A percentile compares a stretch with the other conserved stretches of the same genome.
Evolutionary conservation across 108 stramenopile genomes (phyloP).

Genomic region (Ochromonas danica): DNA sequence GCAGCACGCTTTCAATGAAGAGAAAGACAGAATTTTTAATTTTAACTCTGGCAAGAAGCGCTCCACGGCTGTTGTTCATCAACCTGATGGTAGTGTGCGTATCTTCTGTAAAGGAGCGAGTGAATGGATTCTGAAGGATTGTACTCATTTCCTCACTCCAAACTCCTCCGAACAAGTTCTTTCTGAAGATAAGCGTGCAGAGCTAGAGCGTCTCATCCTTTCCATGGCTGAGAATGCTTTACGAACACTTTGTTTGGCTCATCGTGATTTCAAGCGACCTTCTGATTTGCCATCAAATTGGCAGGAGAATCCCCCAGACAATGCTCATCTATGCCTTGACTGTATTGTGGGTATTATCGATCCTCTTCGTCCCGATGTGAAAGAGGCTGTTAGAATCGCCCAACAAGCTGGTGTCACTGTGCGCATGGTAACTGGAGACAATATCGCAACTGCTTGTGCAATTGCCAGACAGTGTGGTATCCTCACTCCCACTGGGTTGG

Average conservation of each 20-base stretch:
- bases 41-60: constrained; percentile 74
- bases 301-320: constrained; percentile 17
- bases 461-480: constrained; percentile 52
- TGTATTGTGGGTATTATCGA: constrained; percentile 93
- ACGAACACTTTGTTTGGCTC: constrained; percentile 51
- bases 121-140: constrained; percentile 42
- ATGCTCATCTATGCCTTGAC: constrained; percentile 57
- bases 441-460: constrained; percentile 41
- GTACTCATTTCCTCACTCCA: not conserved
- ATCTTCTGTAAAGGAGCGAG: constrained; percentile 55
- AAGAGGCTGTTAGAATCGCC: constrained; percentile 64
- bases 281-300: constrained; percentile 25
- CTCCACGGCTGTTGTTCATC: constrained; percentile 41
- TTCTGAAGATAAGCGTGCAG: constrained; percentile 37
- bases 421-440: constrained; percentile 35
- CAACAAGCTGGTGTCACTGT: constrained; percentile 37
- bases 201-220: constrained; percentile 31
- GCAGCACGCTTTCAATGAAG: constrained; percentile 37
- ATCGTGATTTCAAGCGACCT: constrained; percentile 39
- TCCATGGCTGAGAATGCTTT: constrained; percentile 45
- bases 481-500: constrained; percentile 1
- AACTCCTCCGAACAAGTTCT: constrained; percentile 30
- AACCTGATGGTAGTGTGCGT: constrained; percentile 41
- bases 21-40: constrained; percentile 47
- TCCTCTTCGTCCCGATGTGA: constrained; percentile 86